Conservation (phyloP, 768 basidiomycete species). For the Myochromella boudieri region DNA sequence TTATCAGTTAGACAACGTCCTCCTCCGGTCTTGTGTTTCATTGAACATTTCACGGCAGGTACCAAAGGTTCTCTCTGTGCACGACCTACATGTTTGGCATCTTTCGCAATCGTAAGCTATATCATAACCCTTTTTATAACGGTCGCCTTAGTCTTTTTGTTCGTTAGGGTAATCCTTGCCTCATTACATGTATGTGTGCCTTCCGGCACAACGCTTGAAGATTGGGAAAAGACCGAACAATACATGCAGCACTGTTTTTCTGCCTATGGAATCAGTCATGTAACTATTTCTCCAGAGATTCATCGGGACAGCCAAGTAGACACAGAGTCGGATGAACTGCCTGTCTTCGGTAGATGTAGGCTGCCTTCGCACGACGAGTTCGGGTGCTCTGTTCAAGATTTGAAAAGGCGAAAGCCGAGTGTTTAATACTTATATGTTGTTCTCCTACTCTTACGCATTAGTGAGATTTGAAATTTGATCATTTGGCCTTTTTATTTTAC, state of each 20-base stretch:
- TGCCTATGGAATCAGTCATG: conserved; percentile 53
- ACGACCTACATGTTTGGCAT: conserved; percentile 42
- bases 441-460: too few species aligned
- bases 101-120: conserved; percentile 50
- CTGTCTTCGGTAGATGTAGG: conserved; percentile 27
- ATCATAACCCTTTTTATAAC: conserved; percentile 1
- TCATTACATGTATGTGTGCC: conserved; percentile 55
- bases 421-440: conserved; percentile 14
- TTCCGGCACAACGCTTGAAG: conserved; percentile 42
- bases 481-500: too few species aligned
- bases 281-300: conserved; percentile 55
- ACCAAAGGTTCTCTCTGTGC: conserved; percentile 13
- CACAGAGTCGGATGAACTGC: conserved; percentile 28
- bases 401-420: conserved; percentile 32
- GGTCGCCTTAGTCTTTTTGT: neutral
- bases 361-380: conserved; percentile 38
- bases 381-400: conserved; percentile 40
- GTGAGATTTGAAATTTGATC: too few species aligned
- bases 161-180: conserved; percentile 44
- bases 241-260: conserved; percentile 50
- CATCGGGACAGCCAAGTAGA: conserved; percentile 30
- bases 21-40: too few species aligned
- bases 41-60: neutral
- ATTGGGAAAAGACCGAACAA: conserved; percentile 52
- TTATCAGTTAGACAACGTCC: conserved; percentile 36